A percentile compares a stretch with the other conserved stretches of the same genome.
Evolutionary conservation across 495 filamentous ascomycete species (phyloP).

Genomic region (Delitschia confertaspora): DNA sequence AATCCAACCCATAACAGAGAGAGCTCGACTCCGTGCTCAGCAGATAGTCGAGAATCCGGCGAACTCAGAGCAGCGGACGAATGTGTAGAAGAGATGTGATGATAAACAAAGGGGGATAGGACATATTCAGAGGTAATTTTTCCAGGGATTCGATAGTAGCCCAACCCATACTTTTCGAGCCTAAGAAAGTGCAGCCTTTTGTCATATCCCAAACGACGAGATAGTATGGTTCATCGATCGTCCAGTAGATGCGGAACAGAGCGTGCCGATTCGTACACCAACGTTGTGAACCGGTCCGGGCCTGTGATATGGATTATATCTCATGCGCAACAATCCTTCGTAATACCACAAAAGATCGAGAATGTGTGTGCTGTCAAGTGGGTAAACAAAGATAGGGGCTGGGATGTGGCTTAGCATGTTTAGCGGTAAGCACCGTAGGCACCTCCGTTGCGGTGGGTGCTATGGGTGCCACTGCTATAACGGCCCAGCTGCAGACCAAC

Average conservation of each 20-base stretch:
- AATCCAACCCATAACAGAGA: constrained; percentile 13
- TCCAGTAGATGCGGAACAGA: background rate
- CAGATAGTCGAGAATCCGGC: constrained; percentile 11
- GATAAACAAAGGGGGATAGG: constrained; percentile 21
- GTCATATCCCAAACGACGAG: constrained; percentile 11
- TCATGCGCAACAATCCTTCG: constrained; percentile 11
- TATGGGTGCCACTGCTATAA: constrained; percentile 49
- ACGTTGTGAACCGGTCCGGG: background rate
- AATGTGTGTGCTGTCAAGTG: background rate
- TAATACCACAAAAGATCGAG: constrained; percentile 13
- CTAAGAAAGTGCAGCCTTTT: constrained; percentile 1
- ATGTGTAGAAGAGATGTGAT: constrained; percentile 9
- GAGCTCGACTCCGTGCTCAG: constrained; percentile 9
- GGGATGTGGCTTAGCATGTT: background rate
- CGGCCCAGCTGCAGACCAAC: constrained; percentile 55
- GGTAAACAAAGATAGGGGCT: background rate
- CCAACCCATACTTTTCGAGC: constrained; percentile 6
- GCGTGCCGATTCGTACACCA: background rate
- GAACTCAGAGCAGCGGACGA: constrained; percentile 7
- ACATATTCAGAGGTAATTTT: constrained; percentile 2
- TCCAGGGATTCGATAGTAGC: constrained; percentile 9
- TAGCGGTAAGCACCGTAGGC: constrained; percentile 22
- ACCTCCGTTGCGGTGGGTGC: constrained; percentile 15
- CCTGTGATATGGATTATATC: constrained; percentile 4
- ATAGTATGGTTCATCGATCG: background rate